A percentile compares a stretch with the other conserved stretches of the same genome.
Evolutionary conservation across 2,329 filamentous ascomycete species (phyloP).

Genomic region (Mariannaea sp.): DNA sequence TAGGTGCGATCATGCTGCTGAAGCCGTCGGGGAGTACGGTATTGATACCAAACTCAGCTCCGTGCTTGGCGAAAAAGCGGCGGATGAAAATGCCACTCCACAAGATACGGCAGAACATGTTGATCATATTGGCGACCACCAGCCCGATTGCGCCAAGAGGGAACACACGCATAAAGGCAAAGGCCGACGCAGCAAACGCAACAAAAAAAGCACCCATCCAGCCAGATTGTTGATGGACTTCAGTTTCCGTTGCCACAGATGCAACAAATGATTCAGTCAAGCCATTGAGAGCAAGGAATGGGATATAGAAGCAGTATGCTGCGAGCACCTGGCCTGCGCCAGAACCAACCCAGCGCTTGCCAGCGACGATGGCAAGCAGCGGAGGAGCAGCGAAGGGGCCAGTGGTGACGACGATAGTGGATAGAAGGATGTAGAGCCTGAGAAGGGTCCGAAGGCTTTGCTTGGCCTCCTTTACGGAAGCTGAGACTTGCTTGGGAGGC

Average conservation of each 20-base stretch:
- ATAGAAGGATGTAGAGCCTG: slow-evolving; percentile 74
- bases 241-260: slow-evolving; percentile 74
- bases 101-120: slow-evolving; percentile 82
- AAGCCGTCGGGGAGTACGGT: slow-evolving; percentile 38
- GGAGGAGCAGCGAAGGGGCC: slow-evolving; percentile 78
- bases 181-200: slow-evolving; percentile 76
- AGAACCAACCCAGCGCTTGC: slow-evolving; percentile 73
- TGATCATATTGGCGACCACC: slow-evolving; percentile 85
- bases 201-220: slow-evolving; percentile 86
- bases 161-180: slow-evolving; percentile 71
- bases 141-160: slow-evolving; percentile 77
- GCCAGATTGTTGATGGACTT: slow-evolving; percentile 77
- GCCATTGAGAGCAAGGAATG: slow-evolving; percentile 88
- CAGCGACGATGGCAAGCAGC: slow-evolving; percentile 76
- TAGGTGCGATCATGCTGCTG: slow-evolving; percentile 31
- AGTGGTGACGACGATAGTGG: slow-evolving; percentile 68
- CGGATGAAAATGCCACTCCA: slow-evolving; percentile 80
- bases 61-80: slow-evolving; percentile 60
- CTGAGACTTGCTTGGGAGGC: slow-evolving; percentile 28
- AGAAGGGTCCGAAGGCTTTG: slow-evolving; percentile 67
- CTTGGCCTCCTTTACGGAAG: slow-evolving; percentile 48
- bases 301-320: slow-evolving; percentile 90
- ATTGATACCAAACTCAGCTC: slow-evolving; percentile 38
- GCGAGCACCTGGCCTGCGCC: slow-evolving; percentile 76
- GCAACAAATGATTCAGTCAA: slow-evolving; percentile 92